phyloP scores from a whole-genome alignment of 495 filamentous ascomycete genomes.

The Hypoxylon fragiforme region DNA sequence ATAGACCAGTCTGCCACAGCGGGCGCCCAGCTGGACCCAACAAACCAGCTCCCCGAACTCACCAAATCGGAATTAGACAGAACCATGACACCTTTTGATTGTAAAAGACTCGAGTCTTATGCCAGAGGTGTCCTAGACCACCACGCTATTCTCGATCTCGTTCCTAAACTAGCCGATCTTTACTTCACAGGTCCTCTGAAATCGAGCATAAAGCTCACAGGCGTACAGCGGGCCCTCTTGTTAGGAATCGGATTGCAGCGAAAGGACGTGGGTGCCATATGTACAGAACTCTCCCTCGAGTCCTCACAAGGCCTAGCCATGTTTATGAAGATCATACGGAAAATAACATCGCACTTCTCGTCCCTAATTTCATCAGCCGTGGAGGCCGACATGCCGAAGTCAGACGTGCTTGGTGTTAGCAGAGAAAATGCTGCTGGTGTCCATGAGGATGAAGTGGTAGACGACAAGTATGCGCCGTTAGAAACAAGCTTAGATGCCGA shows the following conservation, averaged over 20 bases:
- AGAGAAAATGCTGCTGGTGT: slow-evolving; percentile 55
- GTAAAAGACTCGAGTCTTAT: slow-evolving; percentile 92
- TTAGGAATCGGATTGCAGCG: slow-evolving; percentile 87
- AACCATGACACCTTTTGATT: slow-evolving; percentile 83
- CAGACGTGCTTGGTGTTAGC: slow-evolving; percentile 56
- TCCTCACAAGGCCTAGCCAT: slow-evolving; percentile 86
- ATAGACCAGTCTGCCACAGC: slow-evolving; percentile 83
- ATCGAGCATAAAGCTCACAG: slow-evolving; percentile 66
- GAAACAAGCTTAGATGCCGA: slow-evolving; percentile 81
- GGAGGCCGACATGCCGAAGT: slow-evolving; percentile 67
- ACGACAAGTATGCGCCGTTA: slow-evolving; percentile 67
- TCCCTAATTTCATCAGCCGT: slow-evolving; percentile 73
- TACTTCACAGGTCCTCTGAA: slow-evolving; percentile 81
- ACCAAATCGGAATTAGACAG: slow-evolving; percentile 73
- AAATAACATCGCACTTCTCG: slow-evolving; percentile 76
- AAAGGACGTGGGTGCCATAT: slow-evolving; percentile 79
- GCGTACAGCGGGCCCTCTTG: slow-evolving; percentile 81
- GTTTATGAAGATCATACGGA: slow-evolving; percentile 94
- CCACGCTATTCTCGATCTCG: slow-evolving; percentile 92
- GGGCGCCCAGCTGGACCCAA: slow-evolving; percentile 65
- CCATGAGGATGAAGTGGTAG: slow-evolving; percentile 64
- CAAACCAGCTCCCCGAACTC: slow-evolving; percentile 55
- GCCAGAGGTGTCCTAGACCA: slow-evolving; percentile 97
- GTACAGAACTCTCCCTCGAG: slow-evolving; percentile 75
- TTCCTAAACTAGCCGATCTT: slow-evolving; percentile 76